Base-by-base conservation (phyloP, 192 early-diverging fungal species). In the Coemansia sp. region DNA sequence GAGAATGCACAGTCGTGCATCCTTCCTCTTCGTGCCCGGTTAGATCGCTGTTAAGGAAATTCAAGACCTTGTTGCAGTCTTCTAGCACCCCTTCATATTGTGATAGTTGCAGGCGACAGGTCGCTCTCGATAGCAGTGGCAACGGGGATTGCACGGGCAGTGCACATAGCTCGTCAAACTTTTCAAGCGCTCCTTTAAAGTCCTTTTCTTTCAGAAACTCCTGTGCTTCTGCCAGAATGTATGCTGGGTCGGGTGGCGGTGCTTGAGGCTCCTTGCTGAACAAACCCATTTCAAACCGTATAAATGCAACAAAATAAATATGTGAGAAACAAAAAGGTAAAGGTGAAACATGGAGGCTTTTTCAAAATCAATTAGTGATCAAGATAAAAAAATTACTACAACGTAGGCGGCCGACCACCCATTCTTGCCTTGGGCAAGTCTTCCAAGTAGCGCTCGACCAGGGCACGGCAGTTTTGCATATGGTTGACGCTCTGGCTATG, bases 401-500 rank as follows among this genome's bases (percentile, higher is more conserved):
- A 56, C 57, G 28, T 66, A 56, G 69, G 69, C 14, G 75, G 75
- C 18, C 64, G 64, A 15, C 75, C 69, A 18, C 60, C 60, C 21
- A 78, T 78, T 44, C 58, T 65, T 5, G 75, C 75, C 10, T 57
- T 69, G 10, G 75, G 75, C 17, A 78, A 62, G 8, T 78, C 63
- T 44, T 82, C 82, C 52, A 97, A 69, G 71, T 97, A 97, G 58
- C 88, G 81, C 53, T 89, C 82, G 7, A 83, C 84, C 14, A 98
- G 79, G 16, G 84, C 81, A 31, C 90, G 83, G 82, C 95, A 98
- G 82, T 90, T 95, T 62, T 95, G 82, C 76, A 88, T 83, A 72
- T 93, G 89, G 80, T 98, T 98, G 55, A 93, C 93, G 51, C 93
- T 89, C 76, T 98, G 92, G 40, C 88, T 85, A 28, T 83, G 80